A percentile compares a stretch with the other conserved stretches of the same genome.
phyloP scores from a whole-genome alignment of 371 early-diverging fungal genomes.

The Fennellomyces sp. region DNA sequence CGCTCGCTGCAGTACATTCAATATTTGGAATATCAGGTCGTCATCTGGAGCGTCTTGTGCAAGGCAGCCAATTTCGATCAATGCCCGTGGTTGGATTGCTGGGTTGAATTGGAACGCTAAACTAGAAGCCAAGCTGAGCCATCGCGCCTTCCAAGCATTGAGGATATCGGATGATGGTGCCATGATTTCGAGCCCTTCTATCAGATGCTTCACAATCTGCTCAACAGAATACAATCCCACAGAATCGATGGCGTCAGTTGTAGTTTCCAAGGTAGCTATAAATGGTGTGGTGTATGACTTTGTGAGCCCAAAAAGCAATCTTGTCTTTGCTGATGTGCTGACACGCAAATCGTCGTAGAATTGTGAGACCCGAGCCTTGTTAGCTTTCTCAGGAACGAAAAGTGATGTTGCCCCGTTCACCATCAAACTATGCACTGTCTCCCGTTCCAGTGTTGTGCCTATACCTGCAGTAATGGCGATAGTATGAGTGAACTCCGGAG shows the following conservation, averaged over 20 bases:
- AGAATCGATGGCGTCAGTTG: conserved; percentile 67
- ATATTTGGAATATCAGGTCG: conserved; percentile 84
- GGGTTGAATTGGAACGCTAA: conserved; percentile 92
- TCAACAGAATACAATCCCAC: conserved; percentile 64
- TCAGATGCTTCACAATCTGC: conserved; percentile 70
- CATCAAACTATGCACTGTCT: conserved; percentile 86
- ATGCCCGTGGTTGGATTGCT: conserved; percentile 90
- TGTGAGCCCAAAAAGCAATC: conserved; percentile 78
- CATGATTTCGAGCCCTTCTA: conserved; percentile 75
- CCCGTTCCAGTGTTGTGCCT: conserved; percentile 79
- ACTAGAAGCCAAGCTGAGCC: conserved; percentile 88
- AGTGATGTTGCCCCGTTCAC: too few relatives aligned
- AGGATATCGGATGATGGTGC: conserved; percentile 72
- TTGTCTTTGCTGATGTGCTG: conserved; percentile 71
- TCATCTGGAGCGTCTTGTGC: conserved; percentile 84
- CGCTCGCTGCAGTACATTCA: conserved; percentile 80
- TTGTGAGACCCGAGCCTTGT: too few relatives aligned
- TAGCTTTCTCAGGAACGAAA: too few relatives aligned
- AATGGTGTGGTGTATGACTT: conserved; percentile 69
- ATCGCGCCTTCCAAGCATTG: conserved; percentile 83
- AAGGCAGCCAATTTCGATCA: conserved; percentile 85
- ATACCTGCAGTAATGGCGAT: conserved; percentile 78
- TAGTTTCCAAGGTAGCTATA: conserved; percentile 59
- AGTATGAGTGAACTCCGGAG: conserved; percentile 85
- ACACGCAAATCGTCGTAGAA: conserved; percentile 59